These are phyloP conservation scores for Yamadazyma dendronema DNA, from an alignment of 1,139 yeast species.

Conservation along the genomic window DNA sequence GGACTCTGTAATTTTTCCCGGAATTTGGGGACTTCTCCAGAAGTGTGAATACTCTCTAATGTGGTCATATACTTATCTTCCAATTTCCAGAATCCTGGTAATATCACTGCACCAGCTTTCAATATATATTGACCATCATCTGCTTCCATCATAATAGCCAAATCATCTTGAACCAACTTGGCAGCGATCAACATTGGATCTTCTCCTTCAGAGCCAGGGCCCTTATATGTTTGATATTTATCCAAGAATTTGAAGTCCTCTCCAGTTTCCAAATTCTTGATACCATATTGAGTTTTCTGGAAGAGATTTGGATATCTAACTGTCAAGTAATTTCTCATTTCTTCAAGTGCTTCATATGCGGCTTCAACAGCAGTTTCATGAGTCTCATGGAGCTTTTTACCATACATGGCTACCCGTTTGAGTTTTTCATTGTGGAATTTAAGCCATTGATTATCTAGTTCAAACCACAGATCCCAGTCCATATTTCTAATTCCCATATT, in stretches of 20 bases:
- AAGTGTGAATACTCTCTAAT: slow-evolving; percentile 56
- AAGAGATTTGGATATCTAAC: slow-evolving; percentile 58
- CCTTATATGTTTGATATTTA: slow-evolving; percentile 11
- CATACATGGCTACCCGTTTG: slow-evolving; percentile 45
- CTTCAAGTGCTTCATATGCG: slow-evolving; percentile 55
- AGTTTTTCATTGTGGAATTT: slow-evolving; percentile 53
- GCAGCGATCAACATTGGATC: slow-evolving; percentile 63
- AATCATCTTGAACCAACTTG: slow-evolving; percentile 62
- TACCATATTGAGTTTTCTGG: slow-evolving; percentile 41
- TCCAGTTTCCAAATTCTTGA: slow-evolving; percentile 52
- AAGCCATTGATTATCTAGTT: slow-evolving; percentile 62
- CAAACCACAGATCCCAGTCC: slow-evolving; percentile 62
- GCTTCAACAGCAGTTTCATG: slow-evolving; percentile 52
- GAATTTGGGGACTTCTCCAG: slow-evolving; percentile 67
- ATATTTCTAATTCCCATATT: slow-evolving; percentile 67
- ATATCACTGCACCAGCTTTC: slow-evolving; percentile 58
- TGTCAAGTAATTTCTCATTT: slow-evolving; percentile 53
- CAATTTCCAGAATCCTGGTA: slow-evolving; percentile 67
- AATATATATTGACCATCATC: slow-evolving; percentile 54
- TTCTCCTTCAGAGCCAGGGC: slow-evolving; percentile 18
- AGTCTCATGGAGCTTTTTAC: slow-evolving; percentile 50
- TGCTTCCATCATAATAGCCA: slow-evolving; percentile 63
- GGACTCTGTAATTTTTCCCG: slow-evolving; percentile 55
- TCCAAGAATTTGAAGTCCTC: slow-evolving; percentile 32
- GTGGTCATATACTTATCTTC: slow-evolving; percentile 54